Percentiles rank a stretch among this genome's conserved stretches.
Evolutionary conservation across 225 moss, liverwort and hornwort species (phyloP).

Genomic region (Thuidium tamariscinum): DNA sequence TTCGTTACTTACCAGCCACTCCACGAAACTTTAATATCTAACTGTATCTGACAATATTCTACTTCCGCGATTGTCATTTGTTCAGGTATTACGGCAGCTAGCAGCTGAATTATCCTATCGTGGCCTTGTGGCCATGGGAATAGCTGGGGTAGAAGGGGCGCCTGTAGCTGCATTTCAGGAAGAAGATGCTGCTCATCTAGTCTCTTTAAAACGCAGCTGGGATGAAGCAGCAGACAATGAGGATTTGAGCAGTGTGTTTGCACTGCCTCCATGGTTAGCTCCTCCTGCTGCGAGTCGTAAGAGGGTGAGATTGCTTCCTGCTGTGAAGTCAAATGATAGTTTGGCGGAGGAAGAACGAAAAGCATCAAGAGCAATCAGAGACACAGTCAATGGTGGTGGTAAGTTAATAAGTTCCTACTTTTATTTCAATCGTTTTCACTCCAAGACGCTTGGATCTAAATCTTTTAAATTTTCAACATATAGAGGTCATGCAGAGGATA

Average conservation of each 20-base stretch:
- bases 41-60: background rate
- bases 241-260: background rate
- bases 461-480: background rate
- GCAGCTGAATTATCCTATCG: conserved; percentile 74
- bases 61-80: background rate
- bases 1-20: background rate
- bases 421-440: background rate
- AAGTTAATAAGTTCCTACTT: background rate
- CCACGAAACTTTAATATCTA: background rate
- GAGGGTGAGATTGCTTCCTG: conserved; percentile 54
- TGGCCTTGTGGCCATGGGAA: conserved; percentile 81
- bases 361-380: conserved; percentile 24
- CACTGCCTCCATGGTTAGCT: conserved; percentile 71
- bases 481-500: background rate
- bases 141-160: conserved; percentile 90
- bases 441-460: background rate
- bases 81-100: conserved; percentile 86
- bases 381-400: conserved; percentile 37
- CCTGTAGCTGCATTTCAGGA: conserved; percentile 83
- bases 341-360: conserved; percentile 42
- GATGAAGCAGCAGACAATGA: conserved; percentile 7
- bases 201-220: conserved; percentile 49
- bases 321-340: conserved; percentile 37
- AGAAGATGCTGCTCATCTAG: conserved; percentile 62
- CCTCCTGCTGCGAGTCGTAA: conserved; percentile 75